A percentile compares a stretch with the other conserved stretches of the same genome.
These are phyloP conservation scores for Colletotrichum sp. DNA, from an alignment of 2,329 filamentous ascomycete genomes.

Conservation along the genomic window DNA sequence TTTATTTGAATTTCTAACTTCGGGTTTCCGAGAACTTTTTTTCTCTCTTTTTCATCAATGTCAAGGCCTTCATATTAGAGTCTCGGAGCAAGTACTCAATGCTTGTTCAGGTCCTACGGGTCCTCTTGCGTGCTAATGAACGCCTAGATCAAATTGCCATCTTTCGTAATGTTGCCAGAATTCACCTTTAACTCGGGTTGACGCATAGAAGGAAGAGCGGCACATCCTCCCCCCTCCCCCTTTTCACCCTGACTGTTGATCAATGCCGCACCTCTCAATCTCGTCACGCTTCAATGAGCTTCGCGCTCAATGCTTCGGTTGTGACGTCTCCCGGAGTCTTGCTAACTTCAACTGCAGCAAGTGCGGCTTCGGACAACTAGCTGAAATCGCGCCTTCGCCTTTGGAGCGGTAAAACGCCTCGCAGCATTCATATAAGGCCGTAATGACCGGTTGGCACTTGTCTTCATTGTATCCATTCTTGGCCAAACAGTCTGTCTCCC, in stretches of 20 bases:
- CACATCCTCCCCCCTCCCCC: conserved; percentile 30
- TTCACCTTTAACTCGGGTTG: conserved; percentile 47
- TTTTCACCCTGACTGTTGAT: not conserved
- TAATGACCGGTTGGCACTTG: conserved; percentile 78
- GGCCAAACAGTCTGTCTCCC: conserved; percentile 73
- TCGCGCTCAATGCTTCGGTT: not conserved
- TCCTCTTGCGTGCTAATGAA: conserved; percentile 97
- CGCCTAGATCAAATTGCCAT: conserved; percentile 84
- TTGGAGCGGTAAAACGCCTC: conserved; percentile 82
- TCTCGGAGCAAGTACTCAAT: conserved; percentile 95
- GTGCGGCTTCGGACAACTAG: conserved; percentile 84
- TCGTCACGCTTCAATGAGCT: not conserved
- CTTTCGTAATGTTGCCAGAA: conserved; percentile 74
- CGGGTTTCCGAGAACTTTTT: conserved; percentile 43
- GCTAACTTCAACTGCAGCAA: conserved; percentile 85
- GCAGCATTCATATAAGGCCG: conserved; percentile 93
- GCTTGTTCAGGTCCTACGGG: conserved; percentile 86
- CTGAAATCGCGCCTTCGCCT: conserved; percentile 76
- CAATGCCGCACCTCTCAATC: not conserved
- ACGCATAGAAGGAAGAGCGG: conserved; percentile 51
- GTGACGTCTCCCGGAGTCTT: conserved; percentile 63
- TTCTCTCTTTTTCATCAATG: conserved; percentile 69
- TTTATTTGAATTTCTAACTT: conserved; percentile 80
- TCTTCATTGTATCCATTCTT: conserved; percentile 87
- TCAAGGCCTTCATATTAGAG: conserved; percentile 98